phyloP scores from a whole-genome alignment of 164 flowering plant species.

The Sedum album region DNA sequence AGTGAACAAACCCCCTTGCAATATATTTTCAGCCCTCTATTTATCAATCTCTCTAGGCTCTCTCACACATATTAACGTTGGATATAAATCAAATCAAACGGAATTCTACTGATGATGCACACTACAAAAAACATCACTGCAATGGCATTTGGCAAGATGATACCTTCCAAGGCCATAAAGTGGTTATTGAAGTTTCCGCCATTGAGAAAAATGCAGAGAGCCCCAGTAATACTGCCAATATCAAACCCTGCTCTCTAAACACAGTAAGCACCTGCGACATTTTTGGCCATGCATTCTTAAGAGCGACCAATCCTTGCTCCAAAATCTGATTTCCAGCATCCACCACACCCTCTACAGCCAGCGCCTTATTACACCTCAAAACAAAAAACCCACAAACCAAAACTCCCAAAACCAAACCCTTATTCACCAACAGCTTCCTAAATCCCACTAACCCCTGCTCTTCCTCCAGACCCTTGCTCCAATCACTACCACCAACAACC shows the following conservation, averaged over 20 bases:
- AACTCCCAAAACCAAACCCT: conserved; percentile 28
- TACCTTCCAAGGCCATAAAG: conserved; percentile 99
- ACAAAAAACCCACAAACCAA: conserved; percentile 53
- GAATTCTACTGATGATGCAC: background rate
- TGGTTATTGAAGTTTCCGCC: conserved; percentile 98
- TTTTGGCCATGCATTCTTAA: conserved; percentile 67
- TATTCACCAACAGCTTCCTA: conserved; percentile 14
- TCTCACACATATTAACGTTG: background rate
- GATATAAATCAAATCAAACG: background rate
- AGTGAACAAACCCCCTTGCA: background rate
- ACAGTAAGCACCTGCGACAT: conserved; percentile 50
- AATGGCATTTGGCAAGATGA: background rate
- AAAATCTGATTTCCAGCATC: conserved; percentile 32
- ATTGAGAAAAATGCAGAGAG: conserved; percentile 94
- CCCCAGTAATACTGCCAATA: conserved; percentile 67
- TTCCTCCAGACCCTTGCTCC: background rate
- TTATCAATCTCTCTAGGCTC: background rate
- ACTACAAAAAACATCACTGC: background rate
- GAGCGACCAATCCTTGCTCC: conserved; percentile 29
- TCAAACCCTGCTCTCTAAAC: conserved; percentile 76
- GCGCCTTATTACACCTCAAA: conserved; percentile 38
- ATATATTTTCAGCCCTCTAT: background rate
- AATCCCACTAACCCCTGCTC: background rate
- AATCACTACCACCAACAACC: background rate
- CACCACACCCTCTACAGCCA: conserved; percentile 53